phyloP scores from a whole-genome alignment of 129 eudicot species.

The Saposhnikovia divaricata region DNA sequence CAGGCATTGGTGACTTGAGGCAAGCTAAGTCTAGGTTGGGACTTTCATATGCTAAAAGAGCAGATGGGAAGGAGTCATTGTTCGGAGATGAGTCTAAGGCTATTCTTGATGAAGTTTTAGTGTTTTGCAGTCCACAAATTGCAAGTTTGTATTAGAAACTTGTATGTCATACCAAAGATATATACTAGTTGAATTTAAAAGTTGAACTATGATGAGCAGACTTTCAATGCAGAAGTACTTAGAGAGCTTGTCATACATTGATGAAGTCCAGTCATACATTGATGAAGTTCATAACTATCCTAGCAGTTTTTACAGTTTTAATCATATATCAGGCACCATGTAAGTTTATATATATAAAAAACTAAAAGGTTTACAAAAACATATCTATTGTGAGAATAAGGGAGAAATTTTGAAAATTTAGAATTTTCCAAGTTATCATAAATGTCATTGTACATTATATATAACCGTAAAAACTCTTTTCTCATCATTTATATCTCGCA shows the following conservation, averaged over 20 bases:
- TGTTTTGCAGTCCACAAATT: conserved; percentile 80
- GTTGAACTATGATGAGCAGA: not conserved
- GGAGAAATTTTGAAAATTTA: not conserved
- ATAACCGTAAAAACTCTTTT: too few relatives aligned
- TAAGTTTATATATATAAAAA: too few relatives aligned
- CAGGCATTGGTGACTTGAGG: conserved; percentile 75
- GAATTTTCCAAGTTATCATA: not conserved
- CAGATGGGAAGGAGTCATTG: conserved; percentile 80
- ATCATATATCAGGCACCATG: not conserved
- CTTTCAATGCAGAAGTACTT: not conserved
- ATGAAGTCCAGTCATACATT: not conserved
- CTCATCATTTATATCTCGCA: too few relatives aligned
- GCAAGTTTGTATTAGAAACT: conserved; percentile 62
- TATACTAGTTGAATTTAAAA: not conserved
- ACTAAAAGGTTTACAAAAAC: too few relatives aligned
- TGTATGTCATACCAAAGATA: not conserved
- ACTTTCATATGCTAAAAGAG: conserved; percentile 82
- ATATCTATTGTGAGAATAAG: not conserved
- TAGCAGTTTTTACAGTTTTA: too few relatives aligned
- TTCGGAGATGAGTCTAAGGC: conserved; percentile 79
- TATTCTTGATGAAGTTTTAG: conserved; percentile 66
- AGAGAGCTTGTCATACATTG: not conserved
- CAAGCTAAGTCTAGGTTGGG: conserved; percentile 90
- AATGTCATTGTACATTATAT: not conserved
- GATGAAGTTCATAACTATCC: not conserved